phyloP scores from a whole-genome alignment of 305 asterid species.

The Andrographis paniculata region DNA sequence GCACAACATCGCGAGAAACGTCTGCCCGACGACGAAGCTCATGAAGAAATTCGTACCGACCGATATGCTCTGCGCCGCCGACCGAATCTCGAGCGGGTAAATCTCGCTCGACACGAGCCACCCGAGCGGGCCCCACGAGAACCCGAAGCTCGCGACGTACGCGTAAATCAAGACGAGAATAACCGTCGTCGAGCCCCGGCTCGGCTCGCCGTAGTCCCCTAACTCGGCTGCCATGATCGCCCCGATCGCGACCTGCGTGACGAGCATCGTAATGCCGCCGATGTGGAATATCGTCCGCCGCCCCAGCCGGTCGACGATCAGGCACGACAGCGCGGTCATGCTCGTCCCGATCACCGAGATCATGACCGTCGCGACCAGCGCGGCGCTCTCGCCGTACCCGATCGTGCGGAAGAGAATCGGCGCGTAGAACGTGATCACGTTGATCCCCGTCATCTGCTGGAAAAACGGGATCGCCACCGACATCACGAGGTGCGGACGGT shows the following conservation, averaged over 20 bases:
- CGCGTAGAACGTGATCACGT: neutral
- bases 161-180: constrained; percentile 15
- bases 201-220: constrained; percentile 29
- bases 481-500: constrained; percentile 8
- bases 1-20: constrained; percentile 18
- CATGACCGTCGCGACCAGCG: neutral
- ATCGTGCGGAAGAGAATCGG: neutral
- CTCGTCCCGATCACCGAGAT: constrained; percentile 35
- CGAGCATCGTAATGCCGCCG: constrained; percentile 32
- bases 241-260: constrained; percentile 24
- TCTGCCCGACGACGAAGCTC: constrained; percentile 13
- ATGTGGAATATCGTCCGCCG: constrained; percentile 17
- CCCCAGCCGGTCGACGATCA: constrained; percentile 29
- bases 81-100: constrained; percentile 18
- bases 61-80: constrained; percentile 21
- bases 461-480: constrained; percentile 2
- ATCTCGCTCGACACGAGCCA: constrained; percentile 23
- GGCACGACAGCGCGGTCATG: constrained; percentile 15
- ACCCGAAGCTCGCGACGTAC: constrained; percentile 17
- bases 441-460: constrained; percentile 4
- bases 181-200: constrained; percentile 12
- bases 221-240: constrained; percentile 25
- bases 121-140: constrained; percentile 25
- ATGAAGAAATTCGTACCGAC: constrained; percentile 5
- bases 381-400: neutral